Evolutionary conservation across 2,329 filamentous ascomycete species (phyloP), one percentile per base, ranked within the genome.

Genomic region (Aspergillus proliferans): DNA sequence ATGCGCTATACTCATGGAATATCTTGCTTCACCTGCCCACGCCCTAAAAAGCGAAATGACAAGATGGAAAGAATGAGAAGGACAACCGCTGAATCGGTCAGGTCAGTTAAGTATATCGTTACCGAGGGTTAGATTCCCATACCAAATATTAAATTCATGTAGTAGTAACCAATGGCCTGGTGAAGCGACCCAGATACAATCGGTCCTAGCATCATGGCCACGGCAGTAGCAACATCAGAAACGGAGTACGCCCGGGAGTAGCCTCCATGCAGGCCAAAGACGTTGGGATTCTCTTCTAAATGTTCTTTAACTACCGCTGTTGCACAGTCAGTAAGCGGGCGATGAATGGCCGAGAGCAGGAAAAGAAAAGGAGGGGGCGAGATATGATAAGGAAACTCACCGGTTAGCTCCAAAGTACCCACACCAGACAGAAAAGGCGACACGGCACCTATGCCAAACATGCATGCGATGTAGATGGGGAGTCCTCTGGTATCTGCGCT

Each of bases 231-330:
- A 1, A 64, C 41, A 41, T 60, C 60, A 1, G 34, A 42, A 38
- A 65, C 48, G 3, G 55, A 58, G 8, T 58, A 60, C 1, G 51
- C 51, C 4, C 63, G 54, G 1, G 59, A 56, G 18, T 52, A 58
- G 2, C 61, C 62, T 12, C 60, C 61, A 34, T 60, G 49, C 4
- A 54, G 41, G 6, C 62, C 62, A 30, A 66, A 66, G 2, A 64
- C 48, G 6, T 50, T 48, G 0, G 58, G 59, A 6, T 60, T 30
- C 22, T 60, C 47, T 0, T 49, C 46, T 51, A 59, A 41, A 45
- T 56, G 26, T 33, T 56, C 57, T 6, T 60, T 52, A 2, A 56
- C 43, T 10, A 60, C 52, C 7, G 41, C 61, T 62, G 19, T 39
- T 12, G 9, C 5, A 41, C 8, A 3, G 18, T 41, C 21, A 41